These are phyloP conservation scores for Ogataea chonburiensis DNA, from an alignment of 805 yeast genomes.

Conservation along the genomic window DNA sequence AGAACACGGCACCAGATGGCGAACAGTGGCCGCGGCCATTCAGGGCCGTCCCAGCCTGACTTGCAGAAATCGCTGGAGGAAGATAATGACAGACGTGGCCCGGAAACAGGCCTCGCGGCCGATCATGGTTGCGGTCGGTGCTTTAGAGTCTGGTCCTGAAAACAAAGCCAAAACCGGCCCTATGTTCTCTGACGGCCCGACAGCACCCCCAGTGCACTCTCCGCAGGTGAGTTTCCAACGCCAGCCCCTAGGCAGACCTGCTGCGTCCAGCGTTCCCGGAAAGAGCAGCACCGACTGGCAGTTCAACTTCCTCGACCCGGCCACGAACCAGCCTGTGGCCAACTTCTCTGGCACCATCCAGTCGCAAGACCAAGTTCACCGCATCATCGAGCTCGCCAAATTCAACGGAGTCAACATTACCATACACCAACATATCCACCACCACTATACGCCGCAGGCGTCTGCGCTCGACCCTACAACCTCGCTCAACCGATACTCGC, in stretches of 20 bases:
- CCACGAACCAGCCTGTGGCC: constrained; percentile 43
- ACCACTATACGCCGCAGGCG: constrained; percentile 59
- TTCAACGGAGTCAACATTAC: constrained; percentile 57
- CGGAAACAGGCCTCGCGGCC: constrained; percentile 58
- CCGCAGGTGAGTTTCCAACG: constrained; percentile 16
- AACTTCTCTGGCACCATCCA: constrained; percentile 48
- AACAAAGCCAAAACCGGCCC: background rate
- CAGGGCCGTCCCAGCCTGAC: constrained; percentile 83
- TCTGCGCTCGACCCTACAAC: constrained; percentile 47
- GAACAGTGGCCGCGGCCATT: constrained; percentile 69
- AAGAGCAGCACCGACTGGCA: constrained; percentile 56
- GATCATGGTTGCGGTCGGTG: constrained; percentile 59
- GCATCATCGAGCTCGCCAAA: constrained; percentile 60
- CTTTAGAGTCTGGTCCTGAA: constrained; percentile 5
- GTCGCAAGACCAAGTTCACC: constrained; percentile 53
- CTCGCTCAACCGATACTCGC: constrained; percentile 58
- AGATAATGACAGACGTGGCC: constrained; percentile 72
- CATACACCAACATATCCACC: constrained; percentile 84
- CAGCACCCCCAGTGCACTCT: background rate
- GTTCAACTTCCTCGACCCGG: constrained; percentile 49
- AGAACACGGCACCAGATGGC: constrained; percentile 83
- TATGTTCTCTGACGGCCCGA: background rate
- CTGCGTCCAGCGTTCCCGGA: constrained; percentile 19
- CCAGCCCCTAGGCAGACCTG: constrained; percentile 19
- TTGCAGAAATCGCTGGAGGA: constrained; percentile 91